Base-by-base conservation (phyloP, 768 basidiomycete genomes). In the Leccinum fibrillosum region DNA sequence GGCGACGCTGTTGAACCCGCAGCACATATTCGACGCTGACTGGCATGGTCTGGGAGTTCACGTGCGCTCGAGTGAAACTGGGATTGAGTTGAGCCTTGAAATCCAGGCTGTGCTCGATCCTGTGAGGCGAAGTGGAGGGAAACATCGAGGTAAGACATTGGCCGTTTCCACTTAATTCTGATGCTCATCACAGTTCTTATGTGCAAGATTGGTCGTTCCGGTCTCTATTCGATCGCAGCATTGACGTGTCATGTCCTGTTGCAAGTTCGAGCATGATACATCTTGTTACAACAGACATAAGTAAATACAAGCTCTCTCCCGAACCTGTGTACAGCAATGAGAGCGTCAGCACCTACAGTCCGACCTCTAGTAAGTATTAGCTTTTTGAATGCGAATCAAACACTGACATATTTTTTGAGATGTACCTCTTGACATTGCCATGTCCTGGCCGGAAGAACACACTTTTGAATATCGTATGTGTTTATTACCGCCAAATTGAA, bases 11-110 rank as follows among this genome's bases (percentile, higher is more conserved):
- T 77, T 98, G 47, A 92, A 94, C 67, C 90, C 93, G 0, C 92
- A 96, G 64, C 81, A 79, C 3, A 74, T 96, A 3, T 94, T 98
- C 64, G 91, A 93, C 62, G 90, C 92, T 4, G 88, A 93, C 64
- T 97, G 92, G 90, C 93, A 96, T 66, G 90, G 91, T 1, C 83
- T 98, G 68, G 83, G 87, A 9, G 76, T 96, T 1, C 88, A 93
- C 69, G 90, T 92, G 2, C 71, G 80, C 23, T 91, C 86, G 78
- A 77, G 76, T 21, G 75, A 78, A 45, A 72, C 70, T 34, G 87
- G 84, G 15, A 77, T 93, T 21, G 83, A 89, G 68, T 79, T 92
- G 35, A 76, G 78, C 59, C 72, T 95, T 53, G 80, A 80, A 3
- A 85, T 88, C 58, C 92, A 94, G 67, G 82, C 86, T 15, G 88